These are phyloP conservation scores for Ganoderma lingzhi DNA, from an alignment of 1,284 basidiomycete genomes.

Conservation along the genomic window DNA sequence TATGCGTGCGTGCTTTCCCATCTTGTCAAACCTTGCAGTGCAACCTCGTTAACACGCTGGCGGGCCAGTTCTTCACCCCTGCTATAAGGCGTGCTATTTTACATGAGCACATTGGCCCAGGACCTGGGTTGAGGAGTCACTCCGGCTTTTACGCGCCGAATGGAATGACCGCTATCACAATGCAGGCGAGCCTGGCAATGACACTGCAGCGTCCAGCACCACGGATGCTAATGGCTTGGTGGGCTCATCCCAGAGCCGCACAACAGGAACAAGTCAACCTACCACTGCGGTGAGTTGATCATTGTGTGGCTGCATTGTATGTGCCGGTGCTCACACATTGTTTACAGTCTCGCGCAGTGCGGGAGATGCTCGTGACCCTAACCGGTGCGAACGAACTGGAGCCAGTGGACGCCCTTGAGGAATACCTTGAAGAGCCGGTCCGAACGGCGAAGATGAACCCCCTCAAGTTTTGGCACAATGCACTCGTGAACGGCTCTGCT, in stretches of 20 bases:
- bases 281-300: not conserved
- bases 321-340: too few species aligned
- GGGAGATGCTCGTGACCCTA: not conserved
- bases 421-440: not conserved
- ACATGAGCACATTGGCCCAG: not conserved
- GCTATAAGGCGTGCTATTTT: not conserved
- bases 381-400: not conserved
- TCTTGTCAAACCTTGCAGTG: too few species aligned
- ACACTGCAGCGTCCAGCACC: too few species aligned
- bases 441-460: not conserved
- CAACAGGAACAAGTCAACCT: not conserved
- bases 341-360: not conserved
- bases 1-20: constrained; percentile 14
- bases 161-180: not conserved
- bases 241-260: not conserved
- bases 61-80: not conserved
- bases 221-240: too few species aligned
- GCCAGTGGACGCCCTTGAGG: not conserved
- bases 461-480: not conserved
- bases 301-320: not conserved
- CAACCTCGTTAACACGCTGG: too few species aligned
- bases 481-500: not conserved
- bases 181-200: too few species aligned
- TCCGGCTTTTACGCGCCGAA: not conserved
- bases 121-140: not conserved